phyloP scores from a whole-genome alignment of 345 rosid genomes.

The Eucalyptus tenuipes region DNA sequence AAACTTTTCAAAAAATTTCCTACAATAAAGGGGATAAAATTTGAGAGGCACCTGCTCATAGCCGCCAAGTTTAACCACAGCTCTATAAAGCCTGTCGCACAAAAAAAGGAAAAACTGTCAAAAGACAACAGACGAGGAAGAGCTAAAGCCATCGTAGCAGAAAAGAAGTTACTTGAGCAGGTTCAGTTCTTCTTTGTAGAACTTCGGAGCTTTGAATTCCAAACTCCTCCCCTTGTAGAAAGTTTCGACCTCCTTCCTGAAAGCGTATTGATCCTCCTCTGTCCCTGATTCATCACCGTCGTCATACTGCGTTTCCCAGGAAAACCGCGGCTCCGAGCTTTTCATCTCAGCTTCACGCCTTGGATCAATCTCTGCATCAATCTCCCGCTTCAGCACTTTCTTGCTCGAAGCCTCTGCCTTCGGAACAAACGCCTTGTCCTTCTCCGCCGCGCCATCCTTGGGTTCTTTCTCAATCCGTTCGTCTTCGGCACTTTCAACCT shows the following conservation, averaged over 20 bases:
- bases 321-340: conserved; percentile 6
- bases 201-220: conserved; percentile 57
- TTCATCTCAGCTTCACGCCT: background rate
- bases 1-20: background rate
- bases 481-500: background rate
- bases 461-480: conserved; percentile 1
- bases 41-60: conserved; percentile 45
- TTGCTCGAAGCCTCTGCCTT: background rate
- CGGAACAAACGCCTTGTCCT: background rate
- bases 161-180: conserved; percentile 35
- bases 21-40: background rate
- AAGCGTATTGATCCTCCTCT: conserved; percentile 42
- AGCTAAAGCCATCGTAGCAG: background rate
- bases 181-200: conserved; percentile 56
- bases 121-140: background rate
- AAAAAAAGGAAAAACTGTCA: background rate
- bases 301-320: conserved; percentile 17
- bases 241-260: conserved; percentile 44
- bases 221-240: conserved; percentile 30
- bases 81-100: conserved; percentile 41
- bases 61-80: conserved; percentile 58
- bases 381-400: background rate
- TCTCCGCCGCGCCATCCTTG: background rate
- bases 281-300: conserved; percentile 46
- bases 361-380: background rate